Base-by-base conservation (phyloP, 176 grass and related monocot genomes). In the Carex cristatella region DNA sequence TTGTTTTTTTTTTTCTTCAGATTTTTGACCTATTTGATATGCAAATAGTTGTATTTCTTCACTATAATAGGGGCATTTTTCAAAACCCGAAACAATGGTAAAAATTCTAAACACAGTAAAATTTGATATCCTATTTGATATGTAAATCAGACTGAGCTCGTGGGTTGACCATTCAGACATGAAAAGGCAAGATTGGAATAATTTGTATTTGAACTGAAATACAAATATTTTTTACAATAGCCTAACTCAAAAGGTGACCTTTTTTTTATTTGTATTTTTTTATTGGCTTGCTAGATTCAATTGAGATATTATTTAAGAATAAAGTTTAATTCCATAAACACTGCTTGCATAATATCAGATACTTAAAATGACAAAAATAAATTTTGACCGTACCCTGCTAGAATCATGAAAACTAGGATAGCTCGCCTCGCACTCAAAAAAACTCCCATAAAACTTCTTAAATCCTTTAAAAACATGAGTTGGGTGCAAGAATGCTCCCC, bases 401-500 rank as follows among this genome's bases (percentile, higher is more conserved):
- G 96, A 99, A 84, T 99, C 90, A 7, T 86, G 81, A 78, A 88
- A 95, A 67, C 88, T 92, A 87, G 96, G 96, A 89, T 95, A 99
- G 69, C 85, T 79, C 11, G 93, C 88, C 53, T 99, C 87, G 65
- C 84, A 92, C 84, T 95, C 91, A 84, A 92, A 99, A n/a, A 86
- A 89, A 82, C 79, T 99, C 67, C 93, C 96, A 87, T 89, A 95
- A 79, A 93, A 95, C 80, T 83, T 85, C 27, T 82, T 87, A 65
- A 99, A 99, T 71, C 90, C 91, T 30, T 79, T 83, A 69, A 99
- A 99, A 35, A 99, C 93, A 87, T 99, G 96, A 35, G 96, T 99
- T 61, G 96, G 96, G 77, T 99, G 96, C 71, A 99, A 82, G 86
- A 99, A 99, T 59, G 96, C 96, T 72, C 96, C 96, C 15, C 96